These are phyloP conservation scores for Eucalyptus sideroxylon DNA, from an alignment of 345 rosid genomes.

Conservation along the genomic window DNA sequence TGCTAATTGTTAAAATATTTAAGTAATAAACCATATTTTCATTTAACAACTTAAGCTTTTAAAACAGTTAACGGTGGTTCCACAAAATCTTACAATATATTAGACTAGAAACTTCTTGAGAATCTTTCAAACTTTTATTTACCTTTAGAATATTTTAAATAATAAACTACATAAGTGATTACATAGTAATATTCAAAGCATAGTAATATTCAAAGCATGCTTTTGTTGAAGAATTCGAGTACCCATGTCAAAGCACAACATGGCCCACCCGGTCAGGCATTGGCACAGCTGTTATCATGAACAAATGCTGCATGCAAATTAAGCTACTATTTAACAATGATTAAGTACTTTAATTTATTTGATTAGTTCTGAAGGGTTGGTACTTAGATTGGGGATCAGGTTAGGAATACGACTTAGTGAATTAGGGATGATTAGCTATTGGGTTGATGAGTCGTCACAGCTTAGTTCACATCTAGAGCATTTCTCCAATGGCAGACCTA, in stretches of 20 bases:
- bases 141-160: no score
- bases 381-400: neutral
- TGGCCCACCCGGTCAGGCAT: neutral
- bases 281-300: neutral
- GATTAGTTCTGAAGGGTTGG: neutral
- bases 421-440: neutral
- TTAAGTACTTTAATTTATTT: neutral
- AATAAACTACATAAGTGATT: no score
- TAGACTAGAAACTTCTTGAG: no score
- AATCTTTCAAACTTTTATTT: no score
- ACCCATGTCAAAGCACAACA: neutral
- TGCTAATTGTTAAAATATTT: no score
- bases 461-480: neutral
- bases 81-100: no score
- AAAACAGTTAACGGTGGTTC: no score
- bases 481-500: neutral
- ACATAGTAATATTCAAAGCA: no score
- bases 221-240: neutral
- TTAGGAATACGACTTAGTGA: neutral
- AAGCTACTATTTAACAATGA: neutral
- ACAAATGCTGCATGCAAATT: neutral
- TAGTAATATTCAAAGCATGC: neutral
- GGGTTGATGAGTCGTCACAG: neutral
- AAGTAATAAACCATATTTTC: no score
- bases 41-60: no score